These are phyloP conservation scores for Phytophthora podocarpi DNA, from an alignment of 352 stramenopile genomes.

Conservation along the genomic window DNA sequence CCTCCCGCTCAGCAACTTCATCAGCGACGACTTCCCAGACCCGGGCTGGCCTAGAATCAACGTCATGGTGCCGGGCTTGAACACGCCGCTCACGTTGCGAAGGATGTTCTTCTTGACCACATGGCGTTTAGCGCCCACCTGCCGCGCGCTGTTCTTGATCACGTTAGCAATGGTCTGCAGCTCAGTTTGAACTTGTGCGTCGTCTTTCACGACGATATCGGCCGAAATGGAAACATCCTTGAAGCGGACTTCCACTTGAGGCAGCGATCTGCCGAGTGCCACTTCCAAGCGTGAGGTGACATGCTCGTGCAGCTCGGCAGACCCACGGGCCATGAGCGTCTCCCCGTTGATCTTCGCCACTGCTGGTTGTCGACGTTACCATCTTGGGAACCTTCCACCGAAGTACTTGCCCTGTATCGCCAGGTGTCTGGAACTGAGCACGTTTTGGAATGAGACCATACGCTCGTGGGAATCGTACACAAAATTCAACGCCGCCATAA, in stretches of 20 bases:
- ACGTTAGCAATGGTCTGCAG: slow-evolving; percentile 44
- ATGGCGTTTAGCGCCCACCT: slow-evolving; percentile 17
- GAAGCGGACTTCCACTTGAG: slow-evolving; percentile 50
- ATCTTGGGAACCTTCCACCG: not conserved
- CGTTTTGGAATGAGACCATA: slow-evolving; percentile 13
- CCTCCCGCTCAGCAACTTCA: slow-evolving; percentile 37
- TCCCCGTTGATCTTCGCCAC: not conserved
- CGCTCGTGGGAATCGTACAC: no score
- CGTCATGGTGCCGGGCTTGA: slow-evolving; percentile 29
- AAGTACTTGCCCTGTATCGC: not conserved
- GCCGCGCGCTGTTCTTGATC: slow-evolving; percentile 19
- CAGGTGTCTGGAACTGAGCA: not conserved
- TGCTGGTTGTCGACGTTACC: not conserved
- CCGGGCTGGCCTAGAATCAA: slow-evolving; percentile 24
- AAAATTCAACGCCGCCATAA: slow-evolving; percentile 16
- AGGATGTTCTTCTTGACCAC: slow-evolving; percentile 42
- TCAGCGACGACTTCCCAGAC: slow-evolving; percentile 27
- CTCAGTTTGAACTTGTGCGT: slow-evolving; percentile 22
- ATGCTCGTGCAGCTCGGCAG: slow-evolving; percentile 27
- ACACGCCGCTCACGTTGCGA: slow-evolving; percentile 31
- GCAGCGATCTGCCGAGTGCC: slow-evolving; percentile 26
- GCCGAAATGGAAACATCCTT: slow-evolving; percentile 39
- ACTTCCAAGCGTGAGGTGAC: slow-evolving; percentile 23
- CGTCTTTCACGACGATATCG: slow-evolving; percentile 26
- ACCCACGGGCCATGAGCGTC: slow-evolving; percentile 29